Percentiles rank a stretch among this genome's conserved stretches.
These are phyloP conservation scores for Marchantia polymorpha DNA, from an alignment of 225 moss, liverwort and hornwort species.

Conservation along the genomic window DNA sequence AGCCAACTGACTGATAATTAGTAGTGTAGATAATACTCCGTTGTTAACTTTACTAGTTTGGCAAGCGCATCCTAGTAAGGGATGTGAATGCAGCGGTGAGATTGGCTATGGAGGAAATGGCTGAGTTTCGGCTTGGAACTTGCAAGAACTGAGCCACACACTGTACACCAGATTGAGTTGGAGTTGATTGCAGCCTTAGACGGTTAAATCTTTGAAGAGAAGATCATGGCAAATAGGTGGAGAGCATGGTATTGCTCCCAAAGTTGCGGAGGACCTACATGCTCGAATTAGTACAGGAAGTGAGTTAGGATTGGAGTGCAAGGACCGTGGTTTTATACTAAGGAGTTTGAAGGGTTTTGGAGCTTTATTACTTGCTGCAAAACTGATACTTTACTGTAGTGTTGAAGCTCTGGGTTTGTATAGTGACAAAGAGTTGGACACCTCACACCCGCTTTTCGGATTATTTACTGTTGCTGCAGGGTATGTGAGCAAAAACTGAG, in stretches of 20 bases:
- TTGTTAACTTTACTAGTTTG: constrained; percentile 14
- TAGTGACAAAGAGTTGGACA: too few relatives aligned
- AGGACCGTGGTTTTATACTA: too few relatives aligned
- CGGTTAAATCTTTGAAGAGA: constrained; percentile 18
- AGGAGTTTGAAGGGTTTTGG: too few relatives aligned
- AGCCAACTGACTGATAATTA: too few relatives aligned
- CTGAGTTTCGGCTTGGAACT: constrained; percentile 3
- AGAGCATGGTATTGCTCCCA: constrained; percentile 47
- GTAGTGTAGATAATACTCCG: constrained; percentile 36
- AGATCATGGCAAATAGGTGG: constrained; percentile 36
- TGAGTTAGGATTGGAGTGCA: constrained; percentile 71
- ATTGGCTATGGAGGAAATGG: constrained; percentile 29
- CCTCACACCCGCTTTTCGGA: too few relatives aligned
- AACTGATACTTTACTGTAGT: too few relatives aligned
- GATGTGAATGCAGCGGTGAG: constrained; percentile 22
- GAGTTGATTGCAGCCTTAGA: background rate
- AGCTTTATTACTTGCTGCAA: too few relatives aligned
- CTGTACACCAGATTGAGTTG: constrained; percentile 29
- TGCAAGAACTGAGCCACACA: constrained; percentile 9
- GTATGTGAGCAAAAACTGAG: too few relatives aligned
- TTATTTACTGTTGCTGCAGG: too few relatives aligned
- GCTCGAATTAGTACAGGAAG: constrained; percentile 78
- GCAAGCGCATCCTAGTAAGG: constrained; percentile 6
- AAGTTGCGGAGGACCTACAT: constrained; percentile 37
- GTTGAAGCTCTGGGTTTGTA: too few relatives aligned